Percentiles rank a stretch among this genome's conserved stretches.
phyloP scores from a whole-genome alignment of 495 filamentous ascomycete genomes.

The Penicillium coffeae region DNA sequence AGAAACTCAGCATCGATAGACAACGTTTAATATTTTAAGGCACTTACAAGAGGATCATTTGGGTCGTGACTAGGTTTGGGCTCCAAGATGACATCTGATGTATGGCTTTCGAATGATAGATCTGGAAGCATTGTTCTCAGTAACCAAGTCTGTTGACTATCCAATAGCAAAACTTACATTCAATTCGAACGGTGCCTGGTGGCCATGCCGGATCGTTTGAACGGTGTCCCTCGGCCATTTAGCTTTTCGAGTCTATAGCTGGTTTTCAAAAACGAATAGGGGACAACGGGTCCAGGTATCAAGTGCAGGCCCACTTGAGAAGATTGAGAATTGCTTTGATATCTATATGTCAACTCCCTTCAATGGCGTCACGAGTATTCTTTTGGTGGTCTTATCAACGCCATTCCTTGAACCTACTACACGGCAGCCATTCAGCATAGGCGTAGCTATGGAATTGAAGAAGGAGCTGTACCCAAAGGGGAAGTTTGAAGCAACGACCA shows the following conservation, averaged over 20 bases:
- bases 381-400: slow-evolving; percentile 8
- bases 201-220: slow-evolving; percentile 17
- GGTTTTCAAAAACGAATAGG: too few species aligned
- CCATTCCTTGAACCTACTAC: not conserved
- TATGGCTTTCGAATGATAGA: slow-evolving; percentile 1
- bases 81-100: slow-evolving; percentile 14
- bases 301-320: too few species aligned
- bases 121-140: slow-evolving; percentile 2
- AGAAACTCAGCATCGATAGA: too few species aligned
- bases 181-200: slow-evolving; percentile 18
- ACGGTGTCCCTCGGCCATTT: slow-evolving; percentile 7
- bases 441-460: not conserved
- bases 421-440: slow-evolving; percentile 14
- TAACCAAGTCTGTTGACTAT: not conserved
- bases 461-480: slow-evolving; percentile 10
- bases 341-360: too few species aligned
- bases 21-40: too few species aligned
- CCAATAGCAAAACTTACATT: slow-evolving; percentile 3
- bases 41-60: slow-evolving; percentile 20
- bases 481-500: slow-evolving; percentile 24
- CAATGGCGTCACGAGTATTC: not conserved
- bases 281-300: too few species aligned
- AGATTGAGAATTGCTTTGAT: too few species aligned
- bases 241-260: not conserved
- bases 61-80: slow-evolving; percentile 18